Base-by-base conservation (phyloP, 192 early-diverging fungal species). In the Linnemannia zychae region DNA sequence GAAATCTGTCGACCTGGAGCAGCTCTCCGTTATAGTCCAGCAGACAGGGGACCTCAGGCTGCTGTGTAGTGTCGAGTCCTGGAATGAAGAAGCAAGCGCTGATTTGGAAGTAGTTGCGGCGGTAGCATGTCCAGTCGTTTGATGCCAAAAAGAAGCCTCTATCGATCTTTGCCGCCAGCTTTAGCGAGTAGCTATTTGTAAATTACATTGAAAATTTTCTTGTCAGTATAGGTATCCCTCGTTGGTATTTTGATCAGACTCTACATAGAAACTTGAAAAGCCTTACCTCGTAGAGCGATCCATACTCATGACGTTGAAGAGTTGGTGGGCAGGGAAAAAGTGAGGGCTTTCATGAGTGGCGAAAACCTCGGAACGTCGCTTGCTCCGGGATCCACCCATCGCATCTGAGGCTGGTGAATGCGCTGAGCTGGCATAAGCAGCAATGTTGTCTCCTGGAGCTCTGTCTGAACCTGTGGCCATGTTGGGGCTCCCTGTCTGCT, bases 61-160 rank as follows among this genome's bases (percentile, higher is more conserved):
- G 89, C 74, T 78, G 50, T 28, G 84, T 71, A 6, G 88, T 77
- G 78, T 88, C 86, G 37, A 88, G 76, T 18, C 87, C 86, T 67
- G 86, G 89, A 73, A 88, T 91, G 6, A 91, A 88, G 76, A 96
- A 96, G 9, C 92, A 86, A 13, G 90, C 88, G 53, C 91, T 93
- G 22, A 99, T 91, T 78, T 98, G 96, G 67, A 98, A 98, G 87
- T 98, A 99, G 85, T 99, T 99, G 79, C 97, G 93, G 9, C 97
- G 91, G 84, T 99, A 99, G 76, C 97, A 98, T 2, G 97, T 97
- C 97, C 97, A 99, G 74, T 96, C 96, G 68, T 90, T 91, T 48
- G 94, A 93, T 3, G 97, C 94, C 57, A 98, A 86, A 73, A 98
- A 98, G 88, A 99, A 99, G 18, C 97, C 97, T 38, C 96, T 92